Conservation (phyloP, 164 flowering plant genomes). For the Piper longum region DNA sequence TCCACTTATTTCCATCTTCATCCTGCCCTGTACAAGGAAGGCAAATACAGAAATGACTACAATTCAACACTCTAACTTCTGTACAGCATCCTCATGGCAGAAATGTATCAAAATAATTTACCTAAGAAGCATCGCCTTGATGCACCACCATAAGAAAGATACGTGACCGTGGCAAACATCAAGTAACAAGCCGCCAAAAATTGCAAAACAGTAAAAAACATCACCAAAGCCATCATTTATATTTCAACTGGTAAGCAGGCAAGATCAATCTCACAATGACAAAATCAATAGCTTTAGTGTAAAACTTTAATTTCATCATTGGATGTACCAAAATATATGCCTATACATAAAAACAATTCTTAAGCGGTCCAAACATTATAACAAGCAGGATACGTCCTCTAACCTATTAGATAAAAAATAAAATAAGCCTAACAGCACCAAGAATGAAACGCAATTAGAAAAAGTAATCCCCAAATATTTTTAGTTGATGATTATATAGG, state of each 20-base stretch:
- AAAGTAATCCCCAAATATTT: no score
- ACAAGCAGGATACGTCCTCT: no score
- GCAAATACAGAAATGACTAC: no score
- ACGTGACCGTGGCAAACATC: constrained; percentile 17
- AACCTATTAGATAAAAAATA: no score
- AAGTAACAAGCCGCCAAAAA: constrained; percentile 43
- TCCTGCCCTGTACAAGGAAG: constrained; percentile 15
- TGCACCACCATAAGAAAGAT: constrained; percentile 19
- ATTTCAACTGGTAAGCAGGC: constrained; percentile 35
- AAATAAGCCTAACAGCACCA: no score
- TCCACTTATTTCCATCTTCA: constrained; percentile 20
- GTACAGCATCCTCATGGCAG: neutral
- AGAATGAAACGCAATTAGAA: no score
- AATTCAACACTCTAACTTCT: neutral
- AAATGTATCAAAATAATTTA: constrained; percentile 4
- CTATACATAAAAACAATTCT: no score
- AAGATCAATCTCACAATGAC: neutral
- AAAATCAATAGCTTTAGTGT: neutral
- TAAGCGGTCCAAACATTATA: no score
- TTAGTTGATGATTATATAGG: no score
- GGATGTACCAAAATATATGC: neutral
- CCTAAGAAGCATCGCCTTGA: constrained; percentile 36
- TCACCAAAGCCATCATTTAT: constrained; percentile 71
- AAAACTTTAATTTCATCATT: neutral
- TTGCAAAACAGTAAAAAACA: constrained; percentile 42